These are phyloP conservation scores for Musa acuminata DNA, from an alignment of 176 grass and related monocot species.

Conservation along the genomic window DNA sequence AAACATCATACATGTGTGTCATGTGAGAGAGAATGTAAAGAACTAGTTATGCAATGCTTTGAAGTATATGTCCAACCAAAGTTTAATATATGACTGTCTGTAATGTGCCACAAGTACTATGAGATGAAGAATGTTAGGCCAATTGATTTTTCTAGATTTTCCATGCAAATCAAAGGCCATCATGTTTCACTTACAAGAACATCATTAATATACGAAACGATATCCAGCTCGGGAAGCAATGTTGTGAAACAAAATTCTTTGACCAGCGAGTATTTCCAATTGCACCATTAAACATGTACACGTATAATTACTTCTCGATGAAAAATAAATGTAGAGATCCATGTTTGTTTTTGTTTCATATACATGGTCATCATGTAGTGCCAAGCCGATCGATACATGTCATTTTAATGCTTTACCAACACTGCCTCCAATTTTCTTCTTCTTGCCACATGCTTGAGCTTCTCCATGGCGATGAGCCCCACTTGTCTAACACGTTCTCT, in stretches of 20 bases:
- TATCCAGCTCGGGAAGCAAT: not conserved
- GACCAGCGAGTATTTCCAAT: not conserved
- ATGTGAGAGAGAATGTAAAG: no score
- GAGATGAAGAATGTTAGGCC: no score
- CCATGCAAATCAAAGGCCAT: not conserved
- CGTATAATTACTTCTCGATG: conserved; percentile 48
- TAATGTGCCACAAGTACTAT: no score
- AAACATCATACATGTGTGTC: no score
- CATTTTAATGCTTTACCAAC: conserved; percentile 48
- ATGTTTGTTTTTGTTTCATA: conserved; percentile 36
- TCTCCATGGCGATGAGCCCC: conserved; percentile 83
- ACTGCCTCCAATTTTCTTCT: conserved; percentile 53
- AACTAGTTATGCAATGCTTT: no score
- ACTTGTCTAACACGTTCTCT: conserved; percentile 90
- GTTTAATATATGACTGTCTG: no score
- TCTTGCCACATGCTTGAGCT: conserved; percentile 77
- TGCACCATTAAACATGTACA: conserved; percentile 49
- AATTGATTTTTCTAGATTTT: not conserved
- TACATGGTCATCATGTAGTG: conserved; percentile 44
- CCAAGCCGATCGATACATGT: conserved; percentile 20
- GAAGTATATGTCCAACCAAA: no score
- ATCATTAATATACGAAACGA: not conserved
- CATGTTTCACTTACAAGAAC: not conserved
- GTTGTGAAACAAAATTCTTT: not conserved
- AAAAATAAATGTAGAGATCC: conserved; percentile 34